Evolutionary conservation across 2,329 filamentous ascomycete species (phyloP), one percentile per base, ranked within the genome.

Genomic region (Triangularia setosa): DNA sequence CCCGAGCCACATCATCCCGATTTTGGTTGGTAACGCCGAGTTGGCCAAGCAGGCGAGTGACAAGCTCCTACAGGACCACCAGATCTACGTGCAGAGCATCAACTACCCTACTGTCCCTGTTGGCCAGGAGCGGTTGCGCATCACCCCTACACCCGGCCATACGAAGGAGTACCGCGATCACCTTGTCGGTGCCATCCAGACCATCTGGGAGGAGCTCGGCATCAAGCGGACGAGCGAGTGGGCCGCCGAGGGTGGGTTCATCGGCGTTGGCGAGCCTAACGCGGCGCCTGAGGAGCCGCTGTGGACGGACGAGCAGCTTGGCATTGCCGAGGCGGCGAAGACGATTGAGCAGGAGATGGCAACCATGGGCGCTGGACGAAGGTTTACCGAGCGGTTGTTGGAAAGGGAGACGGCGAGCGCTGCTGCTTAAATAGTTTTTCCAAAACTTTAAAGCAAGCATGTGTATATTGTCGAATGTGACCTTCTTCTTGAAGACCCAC

Each of bases 101-200:
- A 99, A 99, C 81, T 98, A 98, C 79, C 95, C 95, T 1, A 99
- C 95, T 60, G 95, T 99, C 2, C 95, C 95, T 2, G 92, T 96
- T 6, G 95, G 95, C n/a, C 93, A 99, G 81, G 95, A 99, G 79
- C 89, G 95, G 64, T 89, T 99, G 63, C 90, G 95, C 70, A 92
- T 99, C 77, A 99, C 95, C 1, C 95, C 95, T 0, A 99, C 95
- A 0, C 95, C 95, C 0, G 95, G 95, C 53, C 95, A 99, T 77
- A 87, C 86, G 62, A 90, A 90, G 78, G 87, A 91, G 71, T 92
- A 91, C 79, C 92, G 93, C 67, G 90, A 96, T 69, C 87, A 96
- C 72, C 88, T 99, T 4, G 88, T 97, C 27, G 79, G 87, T 65
- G 93, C 94, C 4, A 80, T 99, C 33, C 91, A 97, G 71, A 85